These are phyloP conservation scores for Pleurotus tuber-regium DNA, from an alignment of 768 basidiomycete species.

Conservation along the genomic window DNA sequence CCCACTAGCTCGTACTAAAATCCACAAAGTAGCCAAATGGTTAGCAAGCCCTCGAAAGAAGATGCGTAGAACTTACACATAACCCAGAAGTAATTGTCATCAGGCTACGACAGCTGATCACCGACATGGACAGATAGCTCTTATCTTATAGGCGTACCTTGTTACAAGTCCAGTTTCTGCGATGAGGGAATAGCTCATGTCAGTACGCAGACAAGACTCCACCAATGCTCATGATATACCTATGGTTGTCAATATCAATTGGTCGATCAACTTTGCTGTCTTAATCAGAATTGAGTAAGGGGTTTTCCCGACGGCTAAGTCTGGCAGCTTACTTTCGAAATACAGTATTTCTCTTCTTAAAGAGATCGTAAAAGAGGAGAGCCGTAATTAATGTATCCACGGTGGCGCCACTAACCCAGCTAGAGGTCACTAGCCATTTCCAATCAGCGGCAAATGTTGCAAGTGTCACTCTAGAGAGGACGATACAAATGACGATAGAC, in stretches of 20 bases:
- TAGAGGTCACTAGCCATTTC: conserved; percentile 29
- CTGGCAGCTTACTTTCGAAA: not conserved
- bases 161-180: not conserved
- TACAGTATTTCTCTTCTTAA: conserved; percentile 19
- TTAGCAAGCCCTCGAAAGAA: not conserved
- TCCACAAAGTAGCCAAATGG: not conserved
- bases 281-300: no score
- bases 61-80: not conserved
- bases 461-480: conserved; percentile 14
- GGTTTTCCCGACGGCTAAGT: no score
- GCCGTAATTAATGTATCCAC: conserved; percentile 30
- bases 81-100: not conserved
- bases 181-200: no score
- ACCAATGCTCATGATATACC: not conserved
- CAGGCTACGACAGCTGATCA: no score
- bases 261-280: conserved; percentile 9
- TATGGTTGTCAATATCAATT: conserved; percentile 1
- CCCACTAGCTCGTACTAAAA: not conserved
- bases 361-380: conserved; percentile 29
- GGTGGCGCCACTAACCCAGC: conserved; percentile 24
- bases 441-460: conserved; percentile 19
- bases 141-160: not conserved
- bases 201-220: no score
- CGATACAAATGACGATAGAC: conserved; percentile 25
- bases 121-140: no score